Evolutionary conservation across 495 filamentous ascomycete genomes (phyloP).

Genomic region (Penicillium psychrofluorescens): DNA sequence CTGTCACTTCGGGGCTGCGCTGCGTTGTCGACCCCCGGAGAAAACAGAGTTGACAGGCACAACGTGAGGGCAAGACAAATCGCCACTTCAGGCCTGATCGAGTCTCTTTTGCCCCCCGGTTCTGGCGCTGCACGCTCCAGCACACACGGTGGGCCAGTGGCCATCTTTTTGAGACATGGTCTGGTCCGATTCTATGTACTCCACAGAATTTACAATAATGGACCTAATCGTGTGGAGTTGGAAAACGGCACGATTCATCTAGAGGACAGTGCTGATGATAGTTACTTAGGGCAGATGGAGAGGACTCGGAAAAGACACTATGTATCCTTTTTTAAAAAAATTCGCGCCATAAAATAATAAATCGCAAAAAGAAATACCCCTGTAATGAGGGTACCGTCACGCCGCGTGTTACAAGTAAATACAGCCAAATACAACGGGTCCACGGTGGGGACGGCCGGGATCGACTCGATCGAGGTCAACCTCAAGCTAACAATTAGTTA

Average conservation of each 20-base stretch:
- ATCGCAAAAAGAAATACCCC: no score
- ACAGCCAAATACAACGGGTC: not conserved
- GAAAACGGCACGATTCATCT: no score
- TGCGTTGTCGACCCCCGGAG: constrained; percentile 28
- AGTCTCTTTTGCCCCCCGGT: constrained; percentile 4
- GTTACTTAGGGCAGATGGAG: no score
- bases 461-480: constrained; percentile 25
- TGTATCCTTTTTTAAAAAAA: no score
- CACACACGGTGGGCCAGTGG: constrained; percentile 18
- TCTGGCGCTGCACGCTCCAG: constrained; percentile 12
- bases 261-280: no score
- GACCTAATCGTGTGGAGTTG: no score
- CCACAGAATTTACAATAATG: constrained; percentile 3
- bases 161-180: constrained; percentile 17
- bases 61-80: not conserved
- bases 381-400: no score
- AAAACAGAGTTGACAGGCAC: constrained; percentile 15
- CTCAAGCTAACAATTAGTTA: no score
- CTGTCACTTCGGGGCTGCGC: constrained; percentile 21
- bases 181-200: constrained; percentile 6
- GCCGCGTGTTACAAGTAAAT: no score
- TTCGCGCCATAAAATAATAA: no score
- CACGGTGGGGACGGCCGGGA: constrained; percentile 16
- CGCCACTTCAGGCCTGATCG: constrained; percentile 11
- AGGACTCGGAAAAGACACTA: no score